A percentile compares a stretch with the other conserved stretches of the same genome.
phyloP scores from a whole-genome alignment of 2,329 filamentous ascomycete species.

The Colletotrichum lini region DNA sequence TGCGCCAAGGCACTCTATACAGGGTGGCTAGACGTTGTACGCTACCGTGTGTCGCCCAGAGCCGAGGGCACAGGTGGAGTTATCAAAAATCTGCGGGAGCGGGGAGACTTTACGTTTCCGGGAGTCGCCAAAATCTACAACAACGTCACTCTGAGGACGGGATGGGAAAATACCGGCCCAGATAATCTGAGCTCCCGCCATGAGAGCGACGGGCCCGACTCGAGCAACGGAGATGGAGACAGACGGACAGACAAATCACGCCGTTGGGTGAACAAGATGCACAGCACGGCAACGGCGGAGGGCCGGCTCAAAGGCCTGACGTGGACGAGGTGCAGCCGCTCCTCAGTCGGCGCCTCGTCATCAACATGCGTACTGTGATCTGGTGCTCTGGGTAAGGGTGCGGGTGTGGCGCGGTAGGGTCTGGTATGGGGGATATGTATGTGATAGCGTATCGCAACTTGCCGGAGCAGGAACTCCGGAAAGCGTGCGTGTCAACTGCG shows the following conservation, averaged over 20 bases:
- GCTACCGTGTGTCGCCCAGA: background rate
- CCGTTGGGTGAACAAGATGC: constrained; percentile 3
- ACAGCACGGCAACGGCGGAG: background rate
- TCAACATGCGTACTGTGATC: background rate
- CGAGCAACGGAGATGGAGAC: constrained; percentile 10
- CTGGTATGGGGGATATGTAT: background rate
- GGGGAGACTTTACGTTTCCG: constrained; percentile 2
- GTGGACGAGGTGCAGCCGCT: background rate
- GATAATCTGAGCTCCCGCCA: background rate
- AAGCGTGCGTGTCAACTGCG: constrained; percentile 29
- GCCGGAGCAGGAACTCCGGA: constrained; percentile 36
- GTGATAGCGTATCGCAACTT: background rate
- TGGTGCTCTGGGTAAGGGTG: background rate
- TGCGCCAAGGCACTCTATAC: too few relatives aligned
- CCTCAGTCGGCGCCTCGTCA: background rate
- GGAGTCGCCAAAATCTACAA: background rate
- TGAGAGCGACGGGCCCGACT: background rate
- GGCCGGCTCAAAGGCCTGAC: background rate
- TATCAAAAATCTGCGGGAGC: constrained; percentile 14
- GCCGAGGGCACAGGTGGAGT: constrained; percentile 2
- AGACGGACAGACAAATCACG: background rate
- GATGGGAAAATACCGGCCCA: background rate
- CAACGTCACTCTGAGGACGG: constrained; percentile 28
- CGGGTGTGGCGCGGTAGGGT: background rate
- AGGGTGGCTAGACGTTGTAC: background rate